Conservation (phyloP, 2,329 filamentous ascomycete species). For the Apiospora arundinis region DNA sequence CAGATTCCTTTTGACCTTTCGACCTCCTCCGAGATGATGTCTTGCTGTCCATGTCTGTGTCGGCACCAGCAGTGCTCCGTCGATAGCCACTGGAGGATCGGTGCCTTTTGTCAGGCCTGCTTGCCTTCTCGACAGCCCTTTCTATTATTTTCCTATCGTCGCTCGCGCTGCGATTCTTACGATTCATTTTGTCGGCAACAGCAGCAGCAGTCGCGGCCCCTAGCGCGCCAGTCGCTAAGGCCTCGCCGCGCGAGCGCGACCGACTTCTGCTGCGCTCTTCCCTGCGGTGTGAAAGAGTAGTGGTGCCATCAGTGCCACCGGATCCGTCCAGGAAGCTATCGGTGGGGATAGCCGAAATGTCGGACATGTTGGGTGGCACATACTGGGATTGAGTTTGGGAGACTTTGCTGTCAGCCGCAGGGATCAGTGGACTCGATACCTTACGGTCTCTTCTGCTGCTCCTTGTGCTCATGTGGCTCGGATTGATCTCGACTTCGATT, state of each 20-base stretch:
- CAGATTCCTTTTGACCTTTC: constrained; percentile 59
- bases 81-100: constrained; percentile 50
- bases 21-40: constrained; percentile 57
- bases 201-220: constrained; percentile 47
- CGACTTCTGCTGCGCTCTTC: constrained; percentile 49
- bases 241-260: constrained; percentile 44
- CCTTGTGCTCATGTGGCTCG: constrained; percentile 46
- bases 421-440: constrained; percentile 70
- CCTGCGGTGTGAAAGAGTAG: constrained; percentile 35
- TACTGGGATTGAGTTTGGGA: constrained; percentile 55
- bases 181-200: constrained; percentile 50
- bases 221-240: constrained; percentile 46
- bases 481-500: constrained; percentile 88
- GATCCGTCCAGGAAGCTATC: constrained; percentile 69
- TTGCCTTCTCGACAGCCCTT: constrained; percentile 45
- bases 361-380: constrained; percentile 72
- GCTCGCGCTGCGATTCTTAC: constrained; percentile 51
- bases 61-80: constrained; percentile 54
- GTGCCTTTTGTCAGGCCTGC: constrained; percentile 57
- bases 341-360: constrained; percentile 79
- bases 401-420: constrained; percentile 59
- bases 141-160: constrained; percentile 47
- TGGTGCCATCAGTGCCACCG: constrained; percentile 51
- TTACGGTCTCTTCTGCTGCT: constrained; percentile 64
- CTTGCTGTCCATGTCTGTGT: constrained; percentile 54